A percentile compares a stretch with the other conserved stretches of the same genome.
These are phyloP conservation scores for Leccinum pachyderme DNA, from an alignment of 1,284 basidiomycete species.

Conservation along the genomic window DNA sequence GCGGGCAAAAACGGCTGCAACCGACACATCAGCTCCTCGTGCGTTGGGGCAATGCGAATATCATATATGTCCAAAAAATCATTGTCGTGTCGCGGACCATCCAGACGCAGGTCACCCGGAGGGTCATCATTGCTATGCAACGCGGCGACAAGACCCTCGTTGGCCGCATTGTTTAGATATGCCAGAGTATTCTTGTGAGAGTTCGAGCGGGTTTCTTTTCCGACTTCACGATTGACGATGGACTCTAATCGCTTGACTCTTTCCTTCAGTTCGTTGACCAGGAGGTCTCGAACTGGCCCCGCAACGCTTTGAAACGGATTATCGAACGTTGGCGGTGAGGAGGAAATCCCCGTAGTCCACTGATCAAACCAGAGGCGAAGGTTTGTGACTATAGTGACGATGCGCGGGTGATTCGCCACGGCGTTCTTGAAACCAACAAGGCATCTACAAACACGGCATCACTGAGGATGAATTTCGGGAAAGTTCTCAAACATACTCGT, in stretches of 20 bases:
- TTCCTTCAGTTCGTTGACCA: slow-evolving; percentile 39
- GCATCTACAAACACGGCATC: slow-evolving; percentile 40
- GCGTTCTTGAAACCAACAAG: slow-evolving; percentile 61
- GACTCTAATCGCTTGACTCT: slow-evolving; percentile 43
- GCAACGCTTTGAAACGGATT: slow-evolving; percentile 34
- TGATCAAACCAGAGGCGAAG: slow-evolving; percentile 44
- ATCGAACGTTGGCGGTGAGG: slow-evolving; percentile 36
- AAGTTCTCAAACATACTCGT: slow-evolving; percentile 44
- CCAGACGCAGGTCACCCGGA: slow-evolving; percentile 48
- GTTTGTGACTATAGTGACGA: slow-evolving; percentile 41
- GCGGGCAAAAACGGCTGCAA: slow-evolving; percentile 54
- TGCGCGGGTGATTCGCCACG: slow-evolving; percentile 43
- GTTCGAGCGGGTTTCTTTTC: slow-evolving; percentile 28
- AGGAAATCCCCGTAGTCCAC: slow-evolving; percentile 45
- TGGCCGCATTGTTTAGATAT: slow-evolving; percentile 7
- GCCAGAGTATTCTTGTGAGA: slow-evolving; percentile 5
- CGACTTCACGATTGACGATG: slow-evolving; percentile 40
- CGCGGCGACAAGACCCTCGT: slow-evolving; percentile 38
- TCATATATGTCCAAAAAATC: slow-evolving; percentile 54
- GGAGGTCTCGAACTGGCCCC: slow-evolving; percentile 33
- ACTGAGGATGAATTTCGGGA: neutral
- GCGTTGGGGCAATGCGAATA: slow-evolving; percentile 63
- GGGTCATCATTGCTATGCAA: slow-evolving; percentile 48
- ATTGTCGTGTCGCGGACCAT: slow-evolving; percentile 65
- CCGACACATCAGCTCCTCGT: slow-evolving; percentile 51